Conservation (phyloP, 2,329 filamentous ascomycete genomes). For the Beauveria bassiana region DNA sequence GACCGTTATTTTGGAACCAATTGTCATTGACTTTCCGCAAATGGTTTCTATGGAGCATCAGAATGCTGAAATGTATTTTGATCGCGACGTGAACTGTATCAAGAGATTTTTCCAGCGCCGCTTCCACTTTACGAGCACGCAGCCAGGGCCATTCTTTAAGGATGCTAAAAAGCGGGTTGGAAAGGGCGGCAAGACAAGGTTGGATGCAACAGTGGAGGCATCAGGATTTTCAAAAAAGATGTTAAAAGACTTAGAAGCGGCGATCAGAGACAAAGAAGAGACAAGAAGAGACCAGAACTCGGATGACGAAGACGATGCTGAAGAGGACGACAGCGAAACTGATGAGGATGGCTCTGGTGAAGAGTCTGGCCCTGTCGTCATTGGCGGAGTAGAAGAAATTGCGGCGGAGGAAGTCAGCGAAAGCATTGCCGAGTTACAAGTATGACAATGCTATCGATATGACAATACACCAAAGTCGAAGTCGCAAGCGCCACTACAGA, state of each 20-base stretch:
- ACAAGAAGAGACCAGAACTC: constrained; percentile 30
- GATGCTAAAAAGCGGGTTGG: constrained; percentile 71
- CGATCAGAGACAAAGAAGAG: constrained; percentile 71
- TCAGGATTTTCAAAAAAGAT: constrained; percentile 97
- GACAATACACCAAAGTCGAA: not conserved
- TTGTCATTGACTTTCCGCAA: constrained; percentile 96
- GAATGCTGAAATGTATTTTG: constrained; percentile 96
- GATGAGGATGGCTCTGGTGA: constrained; percentile 17
- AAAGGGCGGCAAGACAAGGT: constrained; percentile 55
- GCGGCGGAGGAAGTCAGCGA: constrained; percentile 16
- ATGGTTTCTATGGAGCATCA: constrained; percentile 93
- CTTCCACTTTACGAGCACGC: constrained; percentile 79
- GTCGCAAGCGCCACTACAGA: not conserved
- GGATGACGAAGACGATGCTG: constrained; percentile 20
- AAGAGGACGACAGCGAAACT: constrained; percentile 19
- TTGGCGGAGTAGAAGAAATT: constrained; percentile 15
- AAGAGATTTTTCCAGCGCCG: constrained; percentile 88
- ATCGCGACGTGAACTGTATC: constrained; percentile 90
- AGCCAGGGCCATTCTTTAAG: constrained; percentile 76
- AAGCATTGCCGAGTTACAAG: constrained; percentile 22
- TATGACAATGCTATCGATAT: constrained; percentile 14
- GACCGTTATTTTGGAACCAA: constrained; percentile 55
- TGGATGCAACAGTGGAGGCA: constrained; percentile 85
- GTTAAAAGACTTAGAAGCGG: constrained; percentile 85
- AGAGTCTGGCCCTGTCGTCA: constrained; percentile 17